Evolutionary conservation across 305 asterid genomes (phyloP), one percentile per base, ranked within the genome.

Genomic region (Plantago lanceolata): DNA sequence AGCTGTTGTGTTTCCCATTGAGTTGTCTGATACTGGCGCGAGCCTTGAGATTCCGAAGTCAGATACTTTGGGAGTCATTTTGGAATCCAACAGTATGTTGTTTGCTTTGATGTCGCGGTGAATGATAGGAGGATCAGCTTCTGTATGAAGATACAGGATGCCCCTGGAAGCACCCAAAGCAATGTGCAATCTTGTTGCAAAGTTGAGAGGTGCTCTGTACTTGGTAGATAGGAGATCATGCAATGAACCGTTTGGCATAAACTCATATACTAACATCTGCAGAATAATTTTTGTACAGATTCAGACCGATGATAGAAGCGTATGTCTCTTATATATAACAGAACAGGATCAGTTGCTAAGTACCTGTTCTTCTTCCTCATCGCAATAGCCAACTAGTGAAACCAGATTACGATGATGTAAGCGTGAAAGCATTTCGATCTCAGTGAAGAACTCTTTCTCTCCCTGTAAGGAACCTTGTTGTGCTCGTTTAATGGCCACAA

Each of bases 11-110:
- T 48, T 73, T 60, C 95, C 94, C 61, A 76, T 74, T 50, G 70
- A 82, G 72, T 35, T 56, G 37, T 79, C 88, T 19, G 77, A 63
- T 6, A 79, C 76, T 18, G 95, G 95, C 9, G 91, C 97, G 61
- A 90, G 96, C 74, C 91, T 79, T 57, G 97, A 88, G 72, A 90
- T 85, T 72, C 96, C 96, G 69, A 90, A 90, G 70, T 88, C 96
- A 50, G 96, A 83, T 37, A 90, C 97, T 86, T 90, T 88, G 59
- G 95, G 87, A 6, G 81, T 82, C 80, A 79, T 76, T 61, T 76
- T 90, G 62, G 95, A 78, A 71, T 90, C 97, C 58, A 90, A 73
- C 57, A 90, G 81, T 73, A 88, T 90, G 75, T 90, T 90, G 48
- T 85, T 88, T 49, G 96, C 88, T 76, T 90, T 90, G 68, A 90